These are phyloP conservation scores for Amanita muscaria DNA, from an alignment of 768 basidiomycete genomes.

Conservation along the genomic window DNA sequence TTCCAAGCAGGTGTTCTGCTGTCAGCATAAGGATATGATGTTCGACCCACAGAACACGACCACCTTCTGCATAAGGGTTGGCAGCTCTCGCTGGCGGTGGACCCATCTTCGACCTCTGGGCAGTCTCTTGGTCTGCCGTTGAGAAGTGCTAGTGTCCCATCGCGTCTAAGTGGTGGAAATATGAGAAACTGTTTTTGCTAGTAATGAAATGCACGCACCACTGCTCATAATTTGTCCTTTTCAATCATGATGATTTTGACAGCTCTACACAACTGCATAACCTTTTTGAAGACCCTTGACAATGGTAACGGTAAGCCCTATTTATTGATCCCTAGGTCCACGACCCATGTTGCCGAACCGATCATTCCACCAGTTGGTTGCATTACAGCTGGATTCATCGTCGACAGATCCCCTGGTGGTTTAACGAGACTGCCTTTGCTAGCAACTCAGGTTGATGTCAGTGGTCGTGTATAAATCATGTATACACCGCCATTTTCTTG, in stretches of 20 bases:
- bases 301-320: conserved; percentile 71
- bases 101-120: conserved; percentile 17
- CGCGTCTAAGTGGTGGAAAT: conserved; percentile 30
- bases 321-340: conserved; percentile 74
- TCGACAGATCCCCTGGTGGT: conserved; percentile 66
- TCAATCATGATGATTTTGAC: conserved; percentile 87
- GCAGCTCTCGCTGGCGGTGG: conserved; percentile 16
- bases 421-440: conserved; percentile 75
- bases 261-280: conserved; percentile 68
- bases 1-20: conserved; percentile 52
- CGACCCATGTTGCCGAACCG: conserved; percentile 67
- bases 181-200: conserved; percentile 3
- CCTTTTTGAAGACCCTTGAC: conserved; percentile 88
- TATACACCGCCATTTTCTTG: conserved; percentile 91
- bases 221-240: conserved; percentile 67
- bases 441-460: conserved; percentile 78
- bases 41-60: conserved; percentile 35
- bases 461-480: conserved; percentile 76
- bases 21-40: conserved; percentile 63
- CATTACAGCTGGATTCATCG: conserved; percentile 81
- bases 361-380: conserved; percentile 67
- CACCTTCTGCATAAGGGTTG: conserved; percentile 29
- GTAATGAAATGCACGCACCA: conserved; percentile 39
- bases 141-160: conserved; percentile 48
- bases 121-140: conserved; percentile 20